These are phyloP conservation scores for Scenedesmus sp. DNA, from an alignment of 163 green algal species.

Conservation along the genomic window DNA sequence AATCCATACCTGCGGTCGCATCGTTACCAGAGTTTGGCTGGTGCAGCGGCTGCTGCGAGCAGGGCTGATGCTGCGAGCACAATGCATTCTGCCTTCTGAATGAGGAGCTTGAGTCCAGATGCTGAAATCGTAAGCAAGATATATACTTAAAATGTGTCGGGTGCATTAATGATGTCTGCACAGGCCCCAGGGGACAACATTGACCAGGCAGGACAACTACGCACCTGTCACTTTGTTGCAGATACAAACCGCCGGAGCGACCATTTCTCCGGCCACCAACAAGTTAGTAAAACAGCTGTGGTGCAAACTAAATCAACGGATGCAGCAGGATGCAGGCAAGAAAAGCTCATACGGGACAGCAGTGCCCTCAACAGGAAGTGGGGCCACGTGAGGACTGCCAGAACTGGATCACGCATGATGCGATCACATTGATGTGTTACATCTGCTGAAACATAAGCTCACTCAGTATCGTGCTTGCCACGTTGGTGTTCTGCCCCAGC, in stretches of 20 bases:
- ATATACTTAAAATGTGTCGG: background rate
- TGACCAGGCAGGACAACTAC: slow-evolving; percentile 4
- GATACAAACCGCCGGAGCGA: background rate
- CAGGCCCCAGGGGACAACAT: background rate
- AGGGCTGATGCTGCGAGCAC: background rate
- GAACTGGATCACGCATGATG: background rate
- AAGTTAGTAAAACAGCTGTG: no score
- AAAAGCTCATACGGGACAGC: no score
- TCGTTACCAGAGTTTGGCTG: background rate
- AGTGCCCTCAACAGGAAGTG: no score
- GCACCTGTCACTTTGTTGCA: slow-evolving; percentile 1
- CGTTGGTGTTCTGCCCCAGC: slow-evolving; percentile 27
- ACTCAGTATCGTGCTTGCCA: background rate
- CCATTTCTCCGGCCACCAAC: no score
- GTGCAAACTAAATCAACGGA: no score
- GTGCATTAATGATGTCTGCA: background rate
- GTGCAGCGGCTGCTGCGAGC: background rate
- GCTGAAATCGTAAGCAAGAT: background rate
- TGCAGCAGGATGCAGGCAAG: no score
- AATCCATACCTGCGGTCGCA: background rate
- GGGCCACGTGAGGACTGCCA: no score
- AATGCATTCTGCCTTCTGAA: background rate
- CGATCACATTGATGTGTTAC: background rate
- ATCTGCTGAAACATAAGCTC: background rate
- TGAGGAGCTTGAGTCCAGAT: background rate